Conservation (phyloP, 2,329 filamentous ascomycete genomes). For the Trichophaea hybrida region DNA sequence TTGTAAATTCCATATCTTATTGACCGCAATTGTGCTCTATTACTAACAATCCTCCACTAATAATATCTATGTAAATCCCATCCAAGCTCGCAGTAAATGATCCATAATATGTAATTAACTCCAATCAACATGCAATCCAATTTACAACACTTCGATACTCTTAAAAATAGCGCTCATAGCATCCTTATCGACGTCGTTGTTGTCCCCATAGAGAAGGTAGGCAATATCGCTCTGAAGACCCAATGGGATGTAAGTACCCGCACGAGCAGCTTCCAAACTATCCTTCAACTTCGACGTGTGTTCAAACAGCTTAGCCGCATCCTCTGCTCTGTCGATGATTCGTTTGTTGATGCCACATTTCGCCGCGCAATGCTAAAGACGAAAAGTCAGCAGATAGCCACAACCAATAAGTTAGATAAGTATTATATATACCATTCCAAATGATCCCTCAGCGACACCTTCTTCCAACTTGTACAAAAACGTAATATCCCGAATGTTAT, state of each 20-base stretch:
- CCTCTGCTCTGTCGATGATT: constrained; percentile 75
- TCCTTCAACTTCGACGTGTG: constrained; percentile 84
- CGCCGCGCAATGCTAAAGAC: constrained; percentile 59
- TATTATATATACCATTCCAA: constrained; percentile 53
- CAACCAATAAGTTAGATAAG: no score
- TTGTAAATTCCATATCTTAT: no score
- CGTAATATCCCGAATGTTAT: constrained; percentile 69
- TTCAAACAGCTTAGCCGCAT: constrained; percentile 84
- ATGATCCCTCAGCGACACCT: constrained; percentile 88
- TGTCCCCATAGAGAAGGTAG: constrained; percentile 44
- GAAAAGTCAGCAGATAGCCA: background rate
- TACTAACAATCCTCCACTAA: no score
- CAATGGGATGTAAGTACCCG: constrained; percentile 66
- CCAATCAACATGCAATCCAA: no score
- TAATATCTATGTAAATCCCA: no score
- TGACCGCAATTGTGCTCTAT: no score
- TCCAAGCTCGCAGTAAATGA: no score
- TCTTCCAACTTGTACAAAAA: constrained; percentile 91
- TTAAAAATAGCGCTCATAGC: constrained; percentile 35
- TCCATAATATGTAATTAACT: no score
- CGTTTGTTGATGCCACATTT: constrained; percentile 88
- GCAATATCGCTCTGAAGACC: constrained; percentile 80
- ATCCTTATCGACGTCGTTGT: constrained; percentile 35
- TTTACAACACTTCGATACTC: background rate
- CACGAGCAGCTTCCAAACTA: constrained; percentile 65